Evolutionary conservation across 2,329 filamentous ascomycete genomes (phyloP).

Genomic region (Nemania sp.): DNA sequence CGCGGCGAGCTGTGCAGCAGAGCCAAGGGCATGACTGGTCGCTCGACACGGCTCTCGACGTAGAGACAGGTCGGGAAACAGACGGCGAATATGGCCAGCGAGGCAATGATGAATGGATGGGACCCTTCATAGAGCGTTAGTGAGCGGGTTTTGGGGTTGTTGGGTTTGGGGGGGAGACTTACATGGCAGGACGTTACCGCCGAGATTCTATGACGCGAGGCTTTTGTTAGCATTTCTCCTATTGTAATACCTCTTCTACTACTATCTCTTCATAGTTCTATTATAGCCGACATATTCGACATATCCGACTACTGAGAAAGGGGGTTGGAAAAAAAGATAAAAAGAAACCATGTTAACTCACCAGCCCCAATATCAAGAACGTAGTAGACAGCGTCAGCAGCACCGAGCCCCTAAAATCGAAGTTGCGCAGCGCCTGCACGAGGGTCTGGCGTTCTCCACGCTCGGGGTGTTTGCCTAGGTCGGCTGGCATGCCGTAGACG

Average conservation of each 20-base stretch:
- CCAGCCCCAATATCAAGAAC: slow-evolving; percentile 62
- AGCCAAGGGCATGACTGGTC: slow-evolving; percentile 63
- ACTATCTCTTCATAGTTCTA: no score
- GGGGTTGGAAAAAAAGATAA: background rate
- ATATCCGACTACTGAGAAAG: no score
- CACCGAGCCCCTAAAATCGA: slow-evolving; percentile 60
- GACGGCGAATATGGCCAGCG: slow-evolving; percentile 52
- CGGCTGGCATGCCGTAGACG: slow-evolving; percentile 51
- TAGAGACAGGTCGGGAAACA: slow-evolving; percentile 56
- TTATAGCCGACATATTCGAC: no score
- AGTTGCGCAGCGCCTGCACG: slow-evolving; percentile 55
- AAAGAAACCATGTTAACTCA: slow-evolving; percentile 38
- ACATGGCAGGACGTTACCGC: slow-evolving; percentile 66
- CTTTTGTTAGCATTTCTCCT: slow-evolving; percentile 1
- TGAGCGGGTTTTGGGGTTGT: no score
- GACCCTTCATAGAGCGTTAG: slow-evolving; percentile 47
- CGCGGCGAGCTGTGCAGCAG: slow-evolving; percentile 55
- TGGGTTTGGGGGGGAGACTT: slow-evolving; percentile 32
- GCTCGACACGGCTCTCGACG: slow-evolving; percentile 52
- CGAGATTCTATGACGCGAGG: slow-evolving; percentile 51
- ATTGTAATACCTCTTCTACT: background rate
- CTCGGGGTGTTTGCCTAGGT: slow-evolving; percentile 52
- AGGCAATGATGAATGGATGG: slow-evolving; percentile 59
- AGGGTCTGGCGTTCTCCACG: slow-evolving; percentile 47
- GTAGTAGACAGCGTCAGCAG: slow-evolving; percentile 57